Percentiles rank a stretch among this genome's conserved stretches.
These are phyloP conservation scores for Rhinocladiella mackenziei DNA, from an alignment of 2,329 filamentous ascomycete genomes.

Conservation along the genomic window DNA sequence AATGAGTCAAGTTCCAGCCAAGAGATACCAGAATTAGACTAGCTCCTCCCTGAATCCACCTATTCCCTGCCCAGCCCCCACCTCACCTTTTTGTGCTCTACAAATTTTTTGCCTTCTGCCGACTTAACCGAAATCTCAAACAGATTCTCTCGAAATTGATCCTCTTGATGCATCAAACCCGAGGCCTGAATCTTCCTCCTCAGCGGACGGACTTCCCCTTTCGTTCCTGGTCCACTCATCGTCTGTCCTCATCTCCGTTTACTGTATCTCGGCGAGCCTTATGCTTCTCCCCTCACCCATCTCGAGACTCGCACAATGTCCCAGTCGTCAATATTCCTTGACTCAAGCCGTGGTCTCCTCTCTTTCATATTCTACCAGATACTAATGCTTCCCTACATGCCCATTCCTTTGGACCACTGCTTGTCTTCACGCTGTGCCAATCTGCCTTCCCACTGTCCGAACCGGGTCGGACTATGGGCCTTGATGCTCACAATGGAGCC, in stretches of 20 bases:
- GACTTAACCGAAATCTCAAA: slow-evolving; percentile 13
- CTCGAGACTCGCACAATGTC: too few relatives aligned
- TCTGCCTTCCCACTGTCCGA: not conserved
- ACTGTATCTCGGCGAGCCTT: too few relatives aligned
- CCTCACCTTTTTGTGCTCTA: not conserved
- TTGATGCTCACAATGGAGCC: slow-evolving; percentile 3
- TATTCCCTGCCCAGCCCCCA: not conserved
- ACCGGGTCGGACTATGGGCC: slow-evolving; percentile 9
- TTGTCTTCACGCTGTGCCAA: not conserved
- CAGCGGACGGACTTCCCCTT: not conserved
- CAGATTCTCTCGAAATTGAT: not conserved
- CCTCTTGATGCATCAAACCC: not conserved
- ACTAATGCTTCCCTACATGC: too few relatives aligned
- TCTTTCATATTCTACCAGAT: too few relatives aligned
- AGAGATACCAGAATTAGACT: too few relatives aligned
- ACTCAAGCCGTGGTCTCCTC: too few relatives aligned
- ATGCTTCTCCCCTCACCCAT: too few relatives aligned
- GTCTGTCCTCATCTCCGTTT: too few relatives aligned
- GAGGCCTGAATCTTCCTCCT: not conserved
- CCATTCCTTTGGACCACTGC: too few relatives aligned
- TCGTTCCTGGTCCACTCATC: not conserved
- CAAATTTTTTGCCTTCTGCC: slow-evolving; percentile 6
- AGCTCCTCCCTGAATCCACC: too few relatives aligned
- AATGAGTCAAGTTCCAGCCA: too few relatives aligned
- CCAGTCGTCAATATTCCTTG: too few relatives aligned